Base-by-base conservation (phyloP, 1,284 basidiomycete genomes). In the Irpex lacteus region DNA sequence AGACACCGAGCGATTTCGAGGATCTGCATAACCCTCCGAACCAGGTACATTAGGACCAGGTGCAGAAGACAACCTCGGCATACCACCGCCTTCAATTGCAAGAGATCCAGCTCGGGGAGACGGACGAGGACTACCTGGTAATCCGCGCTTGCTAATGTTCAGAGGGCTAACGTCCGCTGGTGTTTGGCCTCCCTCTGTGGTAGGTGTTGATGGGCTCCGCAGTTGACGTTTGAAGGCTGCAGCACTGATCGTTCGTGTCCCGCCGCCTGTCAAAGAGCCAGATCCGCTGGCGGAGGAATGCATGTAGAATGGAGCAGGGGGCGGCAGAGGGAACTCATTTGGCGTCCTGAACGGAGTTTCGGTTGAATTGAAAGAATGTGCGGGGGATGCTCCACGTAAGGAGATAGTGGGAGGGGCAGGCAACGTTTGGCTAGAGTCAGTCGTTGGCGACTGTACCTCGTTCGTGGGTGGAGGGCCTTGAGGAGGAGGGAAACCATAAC, bases 141-240 rank as follows among this genome's bases (percentile, higher is more conserved):
- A 66, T 21, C 73, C 64, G n/a, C 81, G 78, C 69, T 84, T 87
- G 72, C 80, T 82, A 47, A 84, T 70, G n/a, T 76, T 75, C 62
- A 85, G 68, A 34, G 85, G 86, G 53, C 73, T 81, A 47, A 77
- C 79, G 59, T 85, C 84, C 15, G 74, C 76, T 21, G 70, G 13
- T 63, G 69, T 65, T 49, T 55, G 50, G 4, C 63, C 40, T 47
- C 32, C 53, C n/a, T 66, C 66, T 4, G 60, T 49, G 1, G 62
- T 47, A 9, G 66, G 71, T 44, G 65, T 61, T 60, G 69, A 73
- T 32, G 74, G 70, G 49, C 74, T 75, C 57, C 82, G 80, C 5
- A 74, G 76, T 54, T 78, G 76, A 4, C 88, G 78, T 71, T 84
- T 84, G 76, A 92, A 92, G 21, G 90, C 90, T 6, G 89, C 88